Base-by-base conservation (phyloP, 1,284 basidiomycete genomes). In the Sutorius eximius region DNA sequence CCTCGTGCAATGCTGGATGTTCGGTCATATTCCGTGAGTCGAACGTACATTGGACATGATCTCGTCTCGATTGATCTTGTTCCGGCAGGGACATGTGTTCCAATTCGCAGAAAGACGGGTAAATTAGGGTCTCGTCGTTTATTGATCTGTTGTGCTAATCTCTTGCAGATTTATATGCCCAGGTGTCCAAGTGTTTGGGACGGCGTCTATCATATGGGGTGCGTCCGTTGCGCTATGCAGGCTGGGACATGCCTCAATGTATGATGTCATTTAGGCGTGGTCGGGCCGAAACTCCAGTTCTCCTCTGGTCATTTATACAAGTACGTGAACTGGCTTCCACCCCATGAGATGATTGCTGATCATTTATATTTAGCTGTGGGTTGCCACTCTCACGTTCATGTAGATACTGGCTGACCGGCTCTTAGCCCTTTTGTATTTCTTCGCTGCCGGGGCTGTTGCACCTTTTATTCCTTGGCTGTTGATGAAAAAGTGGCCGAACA, bases 1-100 rank as follows among this genome's bases (percentile, higher is more conserved):
- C 22, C 59, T 69, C 9, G 75, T 80, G 16, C 76, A 81, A 55
- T 45, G 65, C 1, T 83, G 77, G 75, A 74, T 80, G 68, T 79
- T 80, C 53, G 56, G 55, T 6, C 61, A 72, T 50, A 66, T 73
- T 52, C 58, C 61, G 63, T 66, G 38, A 49, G 62, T 44, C 2
- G 5, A 8, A 24, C 37, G 24, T 9, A 2, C 24, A 27, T 2
- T 11, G 27, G 24, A 11, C 3, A 41, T 41, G n/a, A 27, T 7
- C 5, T 4, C 5, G 10, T 27, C 18, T 32, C 5, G 13, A 16
- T 36, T 37, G 3, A 47, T 22, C 0, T 2, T 2, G 16, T 18
- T 33, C 16, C 36, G 45, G 29, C 40, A 73, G 70, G 1, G 61
- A 74, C 45, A 69, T 74, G 11, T 75, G 74, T 15, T 45, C 59